Percentiles rank a stretch among this genome's conserved stretches.
These are phyloP conservation scores for Ophiostoma triangulosporum DNA, from an alignment of 2,329 filamentous ascomycete species.

Conservation along the genomic window DNA sequence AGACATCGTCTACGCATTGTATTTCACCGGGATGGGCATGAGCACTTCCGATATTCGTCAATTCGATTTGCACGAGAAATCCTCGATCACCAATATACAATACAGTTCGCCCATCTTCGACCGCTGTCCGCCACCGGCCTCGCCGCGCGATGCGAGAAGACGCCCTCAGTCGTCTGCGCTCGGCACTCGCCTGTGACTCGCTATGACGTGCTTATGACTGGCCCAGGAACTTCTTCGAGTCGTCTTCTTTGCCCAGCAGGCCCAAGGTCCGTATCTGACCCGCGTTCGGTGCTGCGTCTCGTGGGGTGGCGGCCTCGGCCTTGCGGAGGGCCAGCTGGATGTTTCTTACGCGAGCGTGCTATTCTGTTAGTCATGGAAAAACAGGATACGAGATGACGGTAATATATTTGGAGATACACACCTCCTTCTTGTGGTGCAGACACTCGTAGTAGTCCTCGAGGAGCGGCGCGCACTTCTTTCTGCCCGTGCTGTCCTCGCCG, in stretches of 20 bases:
- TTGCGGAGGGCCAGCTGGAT: constrained; percentile 80
- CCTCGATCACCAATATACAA: constrained; percentile 6
- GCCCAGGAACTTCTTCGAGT: constrained; percentile 48
- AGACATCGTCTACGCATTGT: too few relatives aligned
- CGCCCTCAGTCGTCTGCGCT: neutral
- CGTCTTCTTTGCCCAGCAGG: constrained; percentile 70
- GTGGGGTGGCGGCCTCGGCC: constrained; percentile 57
- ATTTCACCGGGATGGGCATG: neutral
- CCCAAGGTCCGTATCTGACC: constrained; percentile 82
- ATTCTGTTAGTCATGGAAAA: neutral
- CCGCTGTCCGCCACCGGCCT: neutral
- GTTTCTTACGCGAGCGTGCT: constrained; percentile 66
- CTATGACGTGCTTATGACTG: constrained; percentile 5
- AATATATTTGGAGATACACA: constrained; percentile 25
- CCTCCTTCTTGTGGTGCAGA: constrained; percentile 98
- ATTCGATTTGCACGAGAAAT: constrained; percentile 4
- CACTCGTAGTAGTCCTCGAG: constrained; percentile 99
- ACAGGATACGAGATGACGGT: neutral
- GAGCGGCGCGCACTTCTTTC: constrained; percentile 71
- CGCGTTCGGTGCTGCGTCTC: constrained; percentile 69
- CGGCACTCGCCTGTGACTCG: neutral
- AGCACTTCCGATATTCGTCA: neutral
- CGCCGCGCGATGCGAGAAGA: neutral
- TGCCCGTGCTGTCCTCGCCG: constrained; percentile 63
- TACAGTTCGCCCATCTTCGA: neutral